These are phyloP conservation scores for Cerrena zonata DNA, from an alignment of 1,284 basidiomycete species.

Conservation along the genomic window DNA sequence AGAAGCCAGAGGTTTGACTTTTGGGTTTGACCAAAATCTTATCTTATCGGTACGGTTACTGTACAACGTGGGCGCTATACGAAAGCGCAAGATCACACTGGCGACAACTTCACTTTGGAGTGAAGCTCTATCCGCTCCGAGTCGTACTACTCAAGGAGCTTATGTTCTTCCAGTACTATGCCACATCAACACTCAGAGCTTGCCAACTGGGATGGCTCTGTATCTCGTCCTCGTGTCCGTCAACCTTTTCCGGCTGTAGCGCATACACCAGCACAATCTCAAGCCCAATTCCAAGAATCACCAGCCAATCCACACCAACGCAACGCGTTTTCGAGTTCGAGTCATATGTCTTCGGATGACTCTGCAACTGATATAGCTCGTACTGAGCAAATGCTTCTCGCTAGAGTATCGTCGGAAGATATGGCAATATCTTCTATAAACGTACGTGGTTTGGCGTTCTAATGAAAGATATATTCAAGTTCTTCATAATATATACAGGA, in stretches of 20 bases:
- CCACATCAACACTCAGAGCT: background rate
- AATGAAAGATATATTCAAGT: background rate
- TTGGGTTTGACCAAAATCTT: too few species aligned
- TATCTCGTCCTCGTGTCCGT: background rate
- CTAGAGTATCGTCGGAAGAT: background rate
- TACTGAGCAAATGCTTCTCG: background rate
- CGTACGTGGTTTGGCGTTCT: background rate
- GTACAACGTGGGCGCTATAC: too few species aligned
- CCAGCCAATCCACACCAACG: background rate
- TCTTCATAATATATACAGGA: background rate
- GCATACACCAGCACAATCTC: background rate
- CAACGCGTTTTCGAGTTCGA: background rate
- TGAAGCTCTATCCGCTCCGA: too few species aligned
- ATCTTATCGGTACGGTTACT: too few species aligned
- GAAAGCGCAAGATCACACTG: too few species aligned
- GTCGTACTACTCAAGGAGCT: too few species aligned
- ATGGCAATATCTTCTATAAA: background rate
- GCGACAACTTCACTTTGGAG: too few species aligned
- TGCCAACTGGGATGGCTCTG: background rate
- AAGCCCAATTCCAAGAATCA: background rate
- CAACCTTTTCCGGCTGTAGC: background rate
- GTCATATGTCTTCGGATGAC: background rate
- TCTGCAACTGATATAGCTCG: background rate
- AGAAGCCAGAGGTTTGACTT: too few species aligned
- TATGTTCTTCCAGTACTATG: background rate